Evolutionary conservation across 257 asterid genomes (phyloP), one percentile per base, ranked within the genome.

Genomic region (Rubia yunnanensis): DNA sequence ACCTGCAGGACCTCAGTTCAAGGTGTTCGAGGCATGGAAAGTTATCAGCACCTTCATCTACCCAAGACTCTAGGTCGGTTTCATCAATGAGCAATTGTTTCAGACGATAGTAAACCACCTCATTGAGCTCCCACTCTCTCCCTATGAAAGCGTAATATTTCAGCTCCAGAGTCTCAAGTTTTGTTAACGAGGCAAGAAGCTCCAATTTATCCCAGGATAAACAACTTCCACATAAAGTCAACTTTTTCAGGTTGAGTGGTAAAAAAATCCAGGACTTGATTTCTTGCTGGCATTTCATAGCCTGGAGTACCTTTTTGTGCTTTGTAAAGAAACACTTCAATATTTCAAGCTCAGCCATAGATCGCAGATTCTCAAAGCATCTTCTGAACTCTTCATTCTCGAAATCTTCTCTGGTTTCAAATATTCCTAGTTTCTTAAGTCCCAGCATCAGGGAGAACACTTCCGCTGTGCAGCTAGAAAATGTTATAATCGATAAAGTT

Each of bases 401-500:
- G 2, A 0, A 67, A 4, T 67, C 72, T 39, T 66, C 72, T 24
- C 18, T 39, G 17, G 68, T 65, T 62, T 73, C 78, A 53, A n/a
- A n/a, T n/a, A n/a, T n/a, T n/a, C n/a, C n/a, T n/a, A n/a, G n/a
- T n/a, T n/a, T n/a, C n/a, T n/a, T 49, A 72, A 46, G 77, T 57
- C 20, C 82, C 80, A 27, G 77, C 54, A 68, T 53, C 4, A 69
- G 46, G 11, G 64, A 32, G 23, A 70, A 64, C 39, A 66, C 63
- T 39, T 62, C 56, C 66, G 34, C 32, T 20, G 60, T 65, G 64
- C 77, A 70, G 72, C 69, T 69, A 34, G 69, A 34, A 9, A 72
- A 66, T 59, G 27, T 35, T 14, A 66, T 2, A 2, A 24, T 35
- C 5, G 54, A 53, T 15, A 76, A 70, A 15, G 76, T 74, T 54